A percentile compares a stretch with the other conserved stretches of the same genome.
These are phyloP conservation scores for Penicillium parvum DNA, from an alignment of 495 filamentous ascomycete genomes.

Conservation along the genomic window DNA sequence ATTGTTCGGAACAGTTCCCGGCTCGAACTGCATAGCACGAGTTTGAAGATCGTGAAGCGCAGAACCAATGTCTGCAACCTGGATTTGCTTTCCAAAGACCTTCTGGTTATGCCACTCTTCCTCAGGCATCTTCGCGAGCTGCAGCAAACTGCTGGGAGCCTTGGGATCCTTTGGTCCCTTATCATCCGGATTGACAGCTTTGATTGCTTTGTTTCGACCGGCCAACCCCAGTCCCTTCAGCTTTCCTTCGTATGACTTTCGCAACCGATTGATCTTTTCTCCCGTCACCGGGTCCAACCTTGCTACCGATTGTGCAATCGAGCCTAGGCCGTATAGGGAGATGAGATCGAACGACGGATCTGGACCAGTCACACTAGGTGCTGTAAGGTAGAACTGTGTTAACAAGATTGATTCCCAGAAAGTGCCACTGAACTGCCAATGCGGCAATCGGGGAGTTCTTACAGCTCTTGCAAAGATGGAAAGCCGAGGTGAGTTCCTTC, in stretches of 20 bases:
- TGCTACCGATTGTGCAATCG: constrained; percentile 59
- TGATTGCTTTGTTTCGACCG: constrained; percentile 58
- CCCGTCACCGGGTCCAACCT: constrained; percentile 60
- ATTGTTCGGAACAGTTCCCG: constrained; percentile 52
- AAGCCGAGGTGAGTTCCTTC: constrained; percentile 43
- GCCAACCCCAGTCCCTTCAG: constrained; percentile 58
- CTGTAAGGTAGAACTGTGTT: constrained; percentile 39
- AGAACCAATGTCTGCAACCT: constrained; percentile 41
- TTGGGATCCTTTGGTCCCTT: constrained; percentile 42
- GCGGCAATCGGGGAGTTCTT: constrained; percentile 38
- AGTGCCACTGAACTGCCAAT: constrained; percentile 25
- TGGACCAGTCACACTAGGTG: constrained; percentile 47
- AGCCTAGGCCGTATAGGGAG: constrained; percentile 55
- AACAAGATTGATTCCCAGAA: constrained; percentile 36
- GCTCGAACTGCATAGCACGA: constrained; percentile 52
- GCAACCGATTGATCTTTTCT: constrained; percentile 67
- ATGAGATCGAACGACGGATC: constrained; percentile 61
- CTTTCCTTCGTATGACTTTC: constrained; percentile 72
- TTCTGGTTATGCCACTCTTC: constrained; percentile 64
- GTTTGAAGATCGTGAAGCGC: constrained; percentile 45
- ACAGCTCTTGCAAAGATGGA: constrained; percentile 50
- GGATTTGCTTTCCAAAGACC: constrained; percentile 56
- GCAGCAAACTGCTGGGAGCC: constrained; percentile 36
- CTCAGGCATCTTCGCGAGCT: constrained; percentile 54
- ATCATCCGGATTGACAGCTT: too few relatives aligned